Percentiles rank a stretch among this genome's conserved stretches.
These are phyloP conservation scores for Microsporum canis DNA, from an alignment of 2,329 filamentous ascomycete genomes.

Conservation along the genomic window DNA sequence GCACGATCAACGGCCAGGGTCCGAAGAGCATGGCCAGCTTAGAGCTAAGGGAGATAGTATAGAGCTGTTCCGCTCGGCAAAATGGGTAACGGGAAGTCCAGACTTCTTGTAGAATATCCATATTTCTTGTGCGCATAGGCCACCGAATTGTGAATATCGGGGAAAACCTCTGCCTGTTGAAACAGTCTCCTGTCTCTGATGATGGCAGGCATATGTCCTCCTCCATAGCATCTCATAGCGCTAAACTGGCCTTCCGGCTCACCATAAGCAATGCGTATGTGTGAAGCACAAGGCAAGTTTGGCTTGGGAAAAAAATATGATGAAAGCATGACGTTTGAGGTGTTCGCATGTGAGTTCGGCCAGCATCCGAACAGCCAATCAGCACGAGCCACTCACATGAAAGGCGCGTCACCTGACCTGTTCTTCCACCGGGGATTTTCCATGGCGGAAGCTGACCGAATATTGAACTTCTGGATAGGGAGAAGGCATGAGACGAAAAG, in stretches of 20 bases:
- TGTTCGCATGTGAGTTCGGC: slow-evolving; percentile 4
- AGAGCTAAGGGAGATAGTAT: not conserved
- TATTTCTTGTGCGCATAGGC: not conserved
- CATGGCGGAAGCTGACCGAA: slow-evolving; percentile 2
- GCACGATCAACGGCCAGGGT: slow-evolving; percentile 3
- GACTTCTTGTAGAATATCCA: not conserved
- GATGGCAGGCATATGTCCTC: not conserved
- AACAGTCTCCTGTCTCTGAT: not conserved
- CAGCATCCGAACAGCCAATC: slow-evolving; percentile 4
- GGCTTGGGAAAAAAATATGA: not conserved
- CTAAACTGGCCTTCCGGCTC: not conserved
- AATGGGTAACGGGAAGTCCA: not conserved
- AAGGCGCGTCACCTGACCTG: slow-evolving; percentile 2
- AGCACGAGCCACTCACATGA: slow-evolving; percentile 1
- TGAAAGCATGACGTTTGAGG: not conserved
- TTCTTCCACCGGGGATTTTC: not conserved
- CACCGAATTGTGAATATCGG: not conserved
- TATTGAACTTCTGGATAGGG: not conserved
- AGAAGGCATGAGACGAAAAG: not conserved
- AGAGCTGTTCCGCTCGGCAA: not conserved
- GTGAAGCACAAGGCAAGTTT: not conserved
- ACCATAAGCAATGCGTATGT: not conserved
- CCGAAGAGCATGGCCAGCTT: not conserved
- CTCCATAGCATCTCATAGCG: not conserved
- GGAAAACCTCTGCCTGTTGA: not conserved